Conservation (phyloP, 192 early-diverging fungal species). For the Coemansia sp. region DNA sequence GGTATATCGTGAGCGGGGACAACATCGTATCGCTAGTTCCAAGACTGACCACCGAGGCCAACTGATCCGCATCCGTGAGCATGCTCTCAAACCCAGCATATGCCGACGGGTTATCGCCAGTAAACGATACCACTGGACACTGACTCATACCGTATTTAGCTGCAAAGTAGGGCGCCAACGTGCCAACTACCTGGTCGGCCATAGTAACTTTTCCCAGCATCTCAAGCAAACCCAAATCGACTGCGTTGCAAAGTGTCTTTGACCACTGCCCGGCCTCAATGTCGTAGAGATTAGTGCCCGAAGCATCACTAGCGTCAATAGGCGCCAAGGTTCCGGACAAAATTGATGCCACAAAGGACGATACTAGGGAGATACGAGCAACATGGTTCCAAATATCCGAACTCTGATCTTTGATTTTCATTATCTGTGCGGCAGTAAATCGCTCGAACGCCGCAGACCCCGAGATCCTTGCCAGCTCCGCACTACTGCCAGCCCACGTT, state of each 20-base stretch:
- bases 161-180: conserved; percentile 64
- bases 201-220: conserved; percentile 58
- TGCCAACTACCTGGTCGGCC: conserved; percentile 53
- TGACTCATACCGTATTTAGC: conserved; percentile 67
- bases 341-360: conserved; percentile 71
- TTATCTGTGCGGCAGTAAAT: conserved; percentile 76
- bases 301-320: conserved; percentile 75
- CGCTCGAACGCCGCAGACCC: conserved; percentile 81
- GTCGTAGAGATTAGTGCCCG: conserved; percentile 82
- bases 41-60: conserved; percentile 66
- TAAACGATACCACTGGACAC: conserved; percentile 68
- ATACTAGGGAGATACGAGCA: conserved; percentile 70
- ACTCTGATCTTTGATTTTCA: conserved; percentile 59
- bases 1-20: conserved; percentile 53
- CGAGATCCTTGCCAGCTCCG: conserved; percentile 65
- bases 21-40: conserved; percentile 84
- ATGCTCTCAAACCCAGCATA: conserved; percentile 61
- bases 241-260: conserved; percentile 20
- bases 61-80: conserved; percentile 39
- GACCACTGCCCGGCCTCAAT: conserved; percentile 53
- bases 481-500: conserved; percentile 62
- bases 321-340: conserved; percentile 61
- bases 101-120: conserved; percentile 75
- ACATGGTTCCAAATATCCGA: conserved; percentile 10
- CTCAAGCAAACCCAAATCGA: conserved; percentile 26